These are phyloP conservation scores for Gossypium davidsonii DNA, from an alignment of 441 rosid species.

Conservation along the genomic window DNA sequence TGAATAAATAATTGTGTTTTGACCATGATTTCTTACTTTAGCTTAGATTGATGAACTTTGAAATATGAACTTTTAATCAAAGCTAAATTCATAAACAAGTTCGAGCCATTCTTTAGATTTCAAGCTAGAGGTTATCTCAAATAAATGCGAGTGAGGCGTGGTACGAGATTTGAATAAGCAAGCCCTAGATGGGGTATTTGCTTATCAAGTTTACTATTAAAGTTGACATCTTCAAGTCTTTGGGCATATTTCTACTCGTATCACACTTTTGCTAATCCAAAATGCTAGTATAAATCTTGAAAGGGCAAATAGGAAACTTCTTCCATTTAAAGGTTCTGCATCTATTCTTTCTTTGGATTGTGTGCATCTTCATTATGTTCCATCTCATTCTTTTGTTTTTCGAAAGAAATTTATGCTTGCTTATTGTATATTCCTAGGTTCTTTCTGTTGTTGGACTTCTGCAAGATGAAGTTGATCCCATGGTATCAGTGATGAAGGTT, in stretches of 20 bases:
- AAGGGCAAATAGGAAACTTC: neutral
- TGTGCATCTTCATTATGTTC: neutral
- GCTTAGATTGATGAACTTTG: neutral
- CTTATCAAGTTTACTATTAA: neutral
- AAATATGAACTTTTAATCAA: neutral
- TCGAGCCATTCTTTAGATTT: neutral
- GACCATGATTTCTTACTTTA: neutral
- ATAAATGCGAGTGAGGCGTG: neutral
- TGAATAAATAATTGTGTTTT: neutral
- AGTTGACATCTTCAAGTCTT: neutral
- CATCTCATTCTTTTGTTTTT: neutral
- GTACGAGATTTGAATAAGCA: neutral
- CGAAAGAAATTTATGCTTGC: neutral
- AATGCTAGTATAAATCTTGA: neutral
- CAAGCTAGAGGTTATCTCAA: neutral
- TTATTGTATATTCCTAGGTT: conserved; percentile 35
- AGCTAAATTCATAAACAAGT: neutral
- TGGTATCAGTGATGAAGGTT: conserved; percentile 99
- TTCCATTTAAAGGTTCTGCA: neutral
- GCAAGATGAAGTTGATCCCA: conserved; percentile 97
- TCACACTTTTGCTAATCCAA: neutral
- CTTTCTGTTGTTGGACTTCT: conserved; percentile 93
- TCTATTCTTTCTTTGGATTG: neutral
- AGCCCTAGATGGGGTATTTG: neutral
- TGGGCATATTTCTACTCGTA: neutral